Base-by-base conservation (phyloP, 768 basidiomycete species). In the Punctularia strigosozonata region DNA sequence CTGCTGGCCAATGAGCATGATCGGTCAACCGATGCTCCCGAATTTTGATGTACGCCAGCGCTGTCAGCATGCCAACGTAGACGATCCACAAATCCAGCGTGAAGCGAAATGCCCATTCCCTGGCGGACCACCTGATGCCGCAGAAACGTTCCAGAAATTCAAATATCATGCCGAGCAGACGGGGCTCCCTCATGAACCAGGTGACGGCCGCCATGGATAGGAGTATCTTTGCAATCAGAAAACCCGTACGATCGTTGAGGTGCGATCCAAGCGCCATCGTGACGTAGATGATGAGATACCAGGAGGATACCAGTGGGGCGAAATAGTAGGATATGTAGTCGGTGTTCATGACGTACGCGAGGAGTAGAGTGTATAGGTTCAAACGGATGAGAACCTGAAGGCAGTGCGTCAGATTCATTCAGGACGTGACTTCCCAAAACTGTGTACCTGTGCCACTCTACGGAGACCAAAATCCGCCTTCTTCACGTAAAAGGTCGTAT, bases 291-390 rank as follows among this genome's bases (percentile, higher is more conserved):
- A 91, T 71, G 42, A 88, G 57, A 60, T 81, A 94, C 86, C 85
- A 91, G 74, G 82, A 73, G 18, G 88, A 84, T 21, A 91, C 88
- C 50, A 94, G 68, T 6, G 90, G 90, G 7, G 87, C 71, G 51
- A 90, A 91, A 60, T 91, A 94, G 58, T 91, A 91, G 35, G 75
- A 85, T 45, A 89, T 74, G 58, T 91, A 95, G 57, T 88, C 71
- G 41, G 87, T 89, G 63, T 91, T 76, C 89, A 94, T 91, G 31
- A 78, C 73, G 61, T 92, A 95, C 6, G 82, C 80, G 34, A 95
- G 70, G 19, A 78, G 60, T 38, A 94, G 61, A 4, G 89, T 88
- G 31, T 90, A 66, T 23, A 92, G 59, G 60, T 94, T 95, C 41
- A 92, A 63, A 15, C 90, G 76, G 40, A 90, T 71, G 52, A 92